Conservation (phyloP, 2,329 filamentous ascomycete species). For the Chrysoporthe austroafricana region DNA sequence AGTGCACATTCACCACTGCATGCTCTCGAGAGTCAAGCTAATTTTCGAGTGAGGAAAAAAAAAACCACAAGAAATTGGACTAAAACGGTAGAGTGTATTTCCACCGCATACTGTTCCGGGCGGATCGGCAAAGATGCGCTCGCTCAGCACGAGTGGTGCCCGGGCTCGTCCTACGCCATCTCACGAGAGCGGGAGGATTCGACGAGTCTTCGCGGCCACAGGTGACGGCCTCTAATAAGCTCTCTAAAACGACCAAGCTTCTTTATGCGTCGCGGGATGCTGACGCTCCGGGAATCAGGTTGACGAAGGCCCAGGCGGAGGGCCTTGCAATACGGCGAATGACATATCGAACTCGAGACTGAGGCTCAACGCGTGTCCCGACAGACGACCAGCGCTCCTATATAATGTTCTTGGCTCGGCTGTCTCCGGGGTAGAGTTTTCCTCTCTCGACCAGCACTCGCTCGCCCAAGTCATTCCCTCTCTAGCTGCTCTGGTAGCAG, state of each 20-base stretch:
- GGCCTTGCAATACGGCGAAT: background rate
- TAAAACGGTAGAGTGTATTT: background rate
- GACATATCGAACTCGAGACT: background rate
- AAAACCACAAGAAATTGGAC: too few species aligned
- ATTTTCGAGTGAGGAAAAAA: too few species aligned
- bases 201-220: background rate
- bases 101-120: background rate
- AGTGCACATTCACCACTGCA: too few species aligned
- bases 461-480: background rate
- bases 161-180: background rate
- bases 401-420: slow-evolving; percentile 5
- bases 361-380: background rate
- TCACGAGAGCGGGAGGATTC: background rate
- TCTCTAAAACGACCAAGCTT: slow-evolving; percentile 4
- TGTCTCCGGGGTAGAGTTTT: background rate
- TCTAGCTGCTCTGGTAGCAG: slow-evolving; percentile 4
- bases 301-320: background rate
- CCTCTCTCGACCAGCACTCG: slow-evolving; percentile 5
- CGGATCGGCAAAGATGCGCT: background rate
- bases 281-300: background rate
- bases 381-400: background rate
- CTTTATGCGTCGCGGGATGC: slow-evolving; percentile 1
- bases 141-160: background rate
- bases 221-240: background rate
- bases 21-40: too few species aligned